phyloP scores from a whole-genome alignment of 305 asterid species.

The Fraxinus sp. region DNA sequence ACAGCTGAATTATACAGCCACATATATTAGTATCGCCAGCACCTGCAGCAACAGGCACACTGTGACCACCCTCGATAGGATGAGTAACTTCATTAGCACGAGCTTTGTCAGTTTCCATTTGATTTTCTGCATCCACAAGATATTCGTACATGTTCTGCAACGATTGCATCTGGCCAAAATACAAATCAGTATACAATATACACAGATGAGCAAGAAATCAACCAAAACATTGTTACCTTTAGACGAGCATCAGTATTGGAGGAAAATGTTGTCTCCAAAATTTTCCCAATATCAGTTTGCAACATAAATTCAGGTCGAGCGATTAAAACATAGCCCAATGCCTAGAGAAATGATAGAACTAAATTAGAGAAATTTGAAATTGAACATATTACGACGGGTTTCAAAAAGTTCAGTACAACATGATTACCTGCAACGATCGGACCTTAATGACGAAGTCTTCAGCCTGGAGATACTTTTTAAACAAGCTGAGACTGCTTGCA shows the following conservation, averaged over 20 bases:
- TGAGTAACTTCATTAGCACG: slow-evolving; percentile 41
- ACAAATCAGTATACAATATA: slow-evolving; percentile 29
- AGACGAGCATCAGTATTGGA: slow-evolving; percentile 62
- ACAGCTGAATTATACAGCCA: slow-evolving; percentile 91
- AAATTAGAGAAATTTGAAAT: slow-evolving; percentile 20
- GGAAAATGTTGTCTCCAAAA: slow-evolving; percentile 74
- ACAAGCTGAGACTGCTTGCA: slow-evolving; percentile 60
- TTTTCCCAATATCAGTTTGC: slow-evolving; percentile 74
- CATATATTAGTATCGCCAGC: slow-evolving; percentile 99
- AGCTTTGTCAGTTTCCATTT: slow-evolving; percentile 70
- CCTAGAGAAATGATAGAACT: slow-evolving; percentile 56
- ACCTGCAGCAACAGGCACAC: slow-evolving; percentile 99
- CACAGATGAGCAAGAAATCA: slow-evolving; percentile 22
- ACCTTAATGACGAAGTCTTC: slow-evolving; percentile 83
- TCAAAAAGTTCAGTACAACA: neutral
- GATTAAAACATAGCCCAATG: slow-evolving; percentile 84
- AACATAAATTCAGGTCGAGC: slow-evolving; percentile 93
- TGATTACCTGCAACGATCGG: slow-evolving; percentile 81
- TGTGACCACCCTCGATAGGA: slow-evolving; percentile 51
- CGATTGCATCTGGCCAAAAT: slow-evolving; percentile 83
- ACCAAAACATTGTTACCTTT: slow-evolving; percentile 54
- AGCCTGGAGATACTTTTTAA: slow-evolving; percentile 86
- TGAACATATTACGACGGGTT: neutral
- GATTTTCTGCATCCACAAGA: slow-evolving; percentile 94
- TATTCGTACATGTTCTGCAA: slow-evolving; percentile 90